phyloP scores from a whole-genome alignment of 106 monocot species.

The Acorus gramineus region DNA sequence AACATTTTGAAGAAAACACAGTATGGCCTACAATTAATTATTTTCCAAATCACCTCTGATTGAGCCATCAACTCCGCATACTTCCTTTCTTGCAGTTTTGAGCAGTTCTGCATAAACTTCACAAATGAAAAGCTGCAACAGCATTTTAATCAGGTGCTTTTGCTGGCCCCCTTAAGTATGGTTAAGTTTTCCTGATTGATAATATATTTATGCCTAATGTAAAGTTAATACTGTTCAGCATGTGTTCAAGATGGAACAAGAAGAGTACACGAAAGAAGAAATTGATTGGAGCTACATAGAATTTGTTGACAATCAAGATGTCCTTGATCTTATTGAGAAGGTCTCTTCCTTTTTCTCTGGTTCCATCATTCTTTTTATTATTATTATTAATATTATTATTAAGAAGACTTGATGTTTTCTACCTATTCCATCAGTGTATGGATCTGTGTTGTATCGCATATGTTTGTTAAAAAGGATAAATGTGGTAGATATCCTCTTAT shows the following conservation, averaged over 20 bases:
- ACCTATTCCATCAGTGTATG: neutral
- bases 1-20: neutral
- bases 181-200: too few species aligned
- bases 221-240: constrained; percentile 38
- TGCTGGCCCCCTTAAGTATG: neutral
- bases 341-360: constrained; percentile 18
- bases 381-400: too few species aligned
- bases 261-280: constrained; percentile 88
- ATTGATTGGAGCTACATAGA: constrained; percentile 99
- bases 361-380: too few species aligned
- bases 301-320: constrained; percentile 99
- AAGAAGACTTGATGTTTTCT: neutral
- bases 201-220: neutral
- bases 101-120: constrained; percentile 92
- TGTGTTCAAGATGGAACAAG: constrained; percentile 88
- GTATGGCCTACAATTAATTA: too few species aligned
- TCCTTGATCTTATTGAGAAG: constrained; percentile 97
- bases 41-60: too few species aligned
- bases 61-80: too few species aligned
- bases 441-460: neutral
- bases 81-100: constrained; percentile 40
- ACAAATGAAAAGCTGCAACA: constrained; percentile 94
- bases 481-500: too few species aligned
- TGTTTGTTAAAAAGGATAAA: too few species aligned
- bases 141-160: constrained; percentile 80